These are phyloP conservation scores for Pseudogymnoascus sp. DNA, from an alignment of 2,329 filamentous ascomycete genomes.

Conservation along the genomic window DNA sequence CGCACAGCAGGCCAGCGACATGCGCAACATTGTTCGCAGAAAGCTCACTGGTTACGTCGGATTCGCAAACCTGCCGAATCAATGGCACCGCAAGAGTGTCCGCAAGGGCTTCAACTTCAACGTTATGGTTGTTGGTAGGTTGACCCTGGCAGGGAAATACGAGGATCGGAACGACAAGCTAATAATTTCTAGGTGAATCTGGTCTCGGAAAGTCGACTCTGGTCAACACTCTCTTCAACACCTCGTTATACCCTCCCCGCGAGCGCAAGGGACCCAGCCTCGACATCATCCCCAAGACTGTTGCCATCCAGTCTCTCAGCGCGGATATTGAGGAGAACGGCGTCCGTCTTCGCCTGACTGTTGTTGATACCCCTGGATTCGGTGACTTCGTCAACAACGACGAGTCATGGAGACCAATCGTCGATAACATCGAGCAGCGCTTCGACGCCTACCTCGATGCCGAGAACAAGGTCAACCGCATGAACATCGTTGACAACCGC, in stretches of 20 bases:
- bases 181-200: conserved; percentile 70
- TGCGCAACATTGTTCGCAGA: conserved; percentile 84
- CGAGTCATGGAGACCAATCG: conserved; percentile 97
- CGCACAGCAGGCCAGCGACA: conserved; percentile 32
- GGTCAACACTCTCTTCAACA: conserved; percentile 99
- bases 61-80: conserved; percentile 97
- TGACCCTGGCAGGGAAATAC: background rate
- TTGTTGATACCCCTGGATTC: conserved; percentile 96
- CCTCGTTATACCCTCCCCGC: conserved; percentile 95
- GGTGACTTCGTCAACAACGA: conserved; percentile 99
- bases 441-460: conserved; percentile 98
- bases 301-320: conserved; percentile 89
- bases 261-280: conserved; percentile 96
- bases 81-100: conserved; percentile 99
- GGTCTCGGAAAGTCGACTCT: conserved; percentile 98
- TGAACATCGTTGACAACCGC: conserved; percentile 99
- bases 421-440: conserved; percentile 99
- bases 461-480: conserved; percentile 99
- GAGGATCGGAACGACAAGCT: conserved; percentile 4
- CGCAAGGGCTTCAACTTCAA: conserved; percentile 99
- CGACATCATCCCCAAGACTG: conserved; percentile 98
- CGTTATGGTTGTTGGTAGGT: conserved; percentile 99
- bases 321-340: conserved; percentile 98
- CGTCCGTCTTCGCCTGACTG: conserved; percentile 89
- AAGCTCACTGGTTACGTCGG: conserved; percentile 98